Evolutionary conservation across 2,329 filamentous ascomycete species (phyloP), one percentile per base, ranked within the genome.

Genomic region (Phialophora chinensis): DNA sequence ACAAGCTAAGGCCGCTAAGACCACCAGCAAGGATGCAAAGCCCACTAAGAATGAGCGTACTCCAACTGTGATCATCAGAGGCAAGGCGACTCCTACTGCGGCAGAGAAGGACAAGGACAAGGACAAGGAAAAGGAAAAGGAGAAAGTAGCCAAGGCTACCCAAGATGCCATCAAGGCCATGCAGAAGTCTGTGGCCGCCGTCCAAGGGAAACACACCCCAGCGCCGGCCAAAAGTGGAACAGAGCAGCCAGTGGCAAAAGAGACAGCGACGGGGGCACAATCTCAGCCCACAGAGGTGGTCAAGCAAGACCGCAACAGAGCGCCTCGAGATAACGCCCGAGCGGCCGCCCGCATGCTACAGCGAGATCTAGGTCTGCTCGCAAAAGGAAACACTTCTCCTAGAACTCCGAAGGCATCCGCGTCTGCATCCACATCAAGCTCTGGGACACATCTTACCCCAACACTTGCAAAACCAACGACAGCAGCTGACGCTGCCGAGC

Each of bases 11-110:
- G 69, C 73, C 23, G 67, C 73, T 10, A 86, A 86, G 73, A 90
- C 90, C 74, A 87, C 90, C 65, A 77, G 79, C 61, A 93, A 90
- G 78, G 90, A 91, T 53, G 80, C 81, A 20, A 88, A 88, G 73
- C 74, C 78, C n/a, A 74, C 75, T 31, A 74, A 76, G 62, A 72
- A 78, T 2, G 80, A 80, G 62, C 75, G 77, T 7, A 80, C 80
- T 65, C 73, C 82, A 12, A 65, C 74, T 2, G 60, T 74, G 23
- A 60, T 77, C 44, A 73, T 77, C 25, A 76, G 77, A 60, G 74
- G 68, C 61, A 31, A 66, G 60, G 62, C 60, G 60, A 33, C 60
- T n/a, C 33, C 68, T 11, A 25, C 54, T 23, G 11, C 25, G 6
- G 35, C 47, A 27, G 59, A 61, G 59, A 60, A 62, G 42, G 56